Conservation (phyloP, 345 rosid species). For the Carallia pectinifolia region DNA sequence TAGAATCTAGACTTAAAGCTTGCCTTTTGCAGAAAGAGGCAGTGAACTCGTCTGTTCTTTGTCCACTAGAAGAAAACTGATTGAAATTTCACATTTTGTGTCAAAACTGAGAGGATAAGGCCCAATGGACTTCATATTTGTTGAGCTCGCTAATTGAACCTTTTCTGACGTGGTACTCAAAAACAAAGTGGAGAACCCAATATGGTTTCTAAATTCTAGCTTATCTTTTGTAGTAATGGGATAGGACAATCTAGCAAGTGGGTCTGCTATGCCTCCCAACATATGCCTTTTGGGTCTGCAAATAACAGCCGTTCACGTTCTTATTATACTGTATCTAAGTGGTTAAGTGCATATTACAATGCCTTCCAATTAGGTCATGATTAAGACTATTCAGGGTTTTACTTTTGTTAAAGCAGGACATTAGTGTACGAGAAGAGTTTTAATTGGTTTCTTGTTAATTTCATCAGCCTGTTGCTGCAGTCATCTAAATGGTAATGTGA, state of each 20-base stretch:
- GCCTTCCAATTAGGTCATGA: conserved; percentile 11
- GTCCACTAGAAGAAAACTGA: background rate
- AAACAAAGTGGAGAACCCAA: conserved; percentile 27
- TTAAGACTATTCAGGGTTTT: conserved; percentile 3
- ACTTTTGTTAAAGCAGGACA: background rate
- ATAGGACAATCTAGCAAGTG: too few relatives aligned
- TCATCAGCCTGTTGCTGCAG: too few relatives aligned
- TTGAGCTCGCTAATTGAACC: background rate
- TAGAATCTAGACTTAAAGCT: background rate
- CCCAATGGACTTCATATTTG: too few relatives aligned
- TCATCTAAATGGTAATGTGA: background rate
- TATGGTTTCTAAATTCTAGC: background rate
- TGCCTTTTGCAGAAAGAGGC: conserved; percentile 4
- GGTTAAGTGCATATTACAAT: too few relatives aligned
- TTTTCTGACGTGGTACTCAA: conserved; percentile 3
- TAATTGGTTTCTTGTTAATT: background rate
- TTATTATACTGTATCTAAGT: too few relatives aligned
- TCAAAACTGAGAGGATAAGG: background rate
- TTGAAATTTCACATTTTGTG: background rate
- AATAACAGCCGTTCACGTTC: too few relatives aligned
- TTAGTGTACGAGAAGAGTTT: background rate
- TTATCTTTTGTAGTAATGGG: too few relatives aligned
- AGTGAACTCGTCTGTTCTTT: background rate
- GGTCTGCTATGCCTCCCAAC: too few relatives aligned
- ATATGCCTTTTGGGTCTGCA: too few relatives aligned